A percentile compares a stretch with the other conserved stretches of the same genome.
Conservation (phyloP, 352 stramenopile species). For the Pythium vanterpoolii region DNA sequence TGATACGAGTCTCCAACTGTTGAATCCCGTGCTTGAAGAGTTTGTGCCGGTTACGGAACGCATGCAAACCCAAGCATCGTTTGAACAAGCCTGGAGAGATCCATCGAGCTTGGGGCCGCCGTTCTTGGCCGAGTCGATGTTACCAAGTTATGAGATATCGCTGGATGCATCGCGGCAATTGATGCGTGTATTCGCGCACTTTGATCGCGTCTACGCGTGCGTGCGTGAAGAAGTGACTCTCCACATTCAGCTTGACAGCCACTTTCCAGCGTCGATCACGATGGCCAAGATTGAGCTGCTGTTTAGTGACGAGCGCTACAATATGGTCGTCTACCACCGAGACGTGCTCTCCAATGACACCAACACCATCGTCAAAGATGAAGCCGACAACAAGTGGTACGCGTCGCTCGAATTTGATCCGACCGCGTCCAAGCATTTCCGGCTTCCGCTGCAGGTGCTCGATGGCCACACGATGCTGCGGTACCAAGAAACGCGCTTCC, state of each 20-base stretch:
- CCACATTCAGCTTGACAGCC: conserved; percentile 43
- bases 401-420: conserved; percentile 49
- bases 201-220: conserved; percentile 62
- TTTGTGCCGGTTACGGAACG: conserved; percentile 61
- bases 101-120: conserved; percentile 35
- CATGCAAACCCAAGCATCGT: conserved; percentile 47
- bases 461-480: conserved; percentile 50
- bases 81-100: conserved; percentile 61
- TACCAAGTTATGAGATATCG: conserved; percentile 42
- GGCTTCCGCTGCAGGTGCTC: conserved; percentile 49
- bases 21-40: conserved; percentile 69
- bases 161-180: conserved; percentile 51
- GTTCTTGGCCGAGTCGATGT: conserved; percentile 36
- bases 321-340: conserved; percentile 49
- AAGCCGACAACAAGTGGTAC: conserved; percentile 36
- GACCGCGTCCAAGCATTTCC: conserved; percentile 33
- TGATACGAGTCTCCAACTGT: conserved; percentile 72
- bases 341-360: background rate
- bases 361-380: conserved; percentile 11
- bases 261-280: conserved; percentile 52
- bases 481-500: conserved; percentile 66
- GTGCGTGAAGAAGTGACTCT: conserved; percentile 63
- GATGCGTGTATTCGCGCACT: conserved; percentile 49
- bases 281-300: conserved; percentile 64
- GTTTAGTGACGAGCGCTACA: conserved; percentile 79